phyloP scores from a whole-genome alignment of 768 basidiomycete species.

The Serendipita sp. region DNA sequence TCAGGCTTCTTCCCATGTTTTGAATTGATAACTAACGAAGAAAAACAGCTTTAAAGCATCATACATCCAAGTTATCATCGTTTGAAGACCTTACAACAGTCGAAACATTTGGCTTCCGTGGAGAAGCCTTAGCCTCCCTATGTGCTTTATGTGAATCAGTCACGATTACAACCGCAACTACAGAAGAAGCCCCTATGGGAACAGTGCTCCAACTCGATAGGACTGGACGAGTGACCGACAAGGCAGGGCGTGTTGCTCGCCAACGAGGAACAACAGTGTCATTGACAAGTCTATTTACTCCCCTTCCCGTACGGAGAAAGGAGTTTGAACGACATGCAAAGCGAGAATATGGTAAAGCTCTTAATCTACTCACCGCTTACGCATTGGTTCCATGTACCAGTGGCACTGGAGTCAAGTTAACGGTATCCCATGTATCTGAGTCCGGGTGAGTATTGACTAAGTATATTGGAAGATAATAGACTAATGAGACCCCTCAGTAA shows the following conservation, averaged over 20 bases:
- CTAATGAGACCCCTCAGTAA: constrained; percentile 14
- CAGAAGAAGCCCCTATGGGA: constrained; percentile 59
- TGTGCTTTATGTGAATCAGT: constrained; percentile 68
- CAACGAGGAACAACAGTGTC: constrained; percentile 79
- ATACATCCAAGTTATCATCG: constrained; percentile 78
- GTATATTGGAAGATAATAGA: constrained; percentile 31
- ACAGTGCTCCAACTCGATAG: constrained; percentile 57
- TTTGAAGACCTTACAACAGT: constrained; percentile 60
- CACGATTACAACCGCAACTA: constrained; percentile 56
- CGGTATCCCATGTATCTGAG: constrained; percentile 50
- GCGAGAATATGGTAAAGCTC: constrained; percentile 73
- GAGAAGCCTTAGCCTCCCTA: constrained; percentile 87
- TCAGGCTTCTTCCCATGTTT: background rate
- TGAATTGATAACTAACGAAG: background rate
- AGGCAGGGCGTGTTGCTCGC: constrained; percentile 47
- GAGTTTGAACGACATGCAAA: constrained; percentile 81
- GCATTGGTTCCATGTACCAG: constrained; percentile 64
- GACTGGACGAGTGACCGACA: constrained; percentile 41
- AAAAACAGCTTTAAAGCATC: constrained; percentile 63
- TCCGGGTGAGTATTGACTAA: constrained; percentile 43
- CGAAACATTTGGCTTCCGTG: constrained; percentile 82
- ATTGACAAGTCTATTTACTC: constrained; percentile 54
- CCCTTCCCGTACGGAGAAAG: constrained; percentile 80
- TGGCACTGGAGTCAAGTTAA: constrained; percentile 49
- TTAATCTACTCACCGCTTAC: constrained; percentile 73